phyloP scores from a whole-genome alignment of 1,284 basidiomycete species.

The Macrocybe sp. region DNA sequence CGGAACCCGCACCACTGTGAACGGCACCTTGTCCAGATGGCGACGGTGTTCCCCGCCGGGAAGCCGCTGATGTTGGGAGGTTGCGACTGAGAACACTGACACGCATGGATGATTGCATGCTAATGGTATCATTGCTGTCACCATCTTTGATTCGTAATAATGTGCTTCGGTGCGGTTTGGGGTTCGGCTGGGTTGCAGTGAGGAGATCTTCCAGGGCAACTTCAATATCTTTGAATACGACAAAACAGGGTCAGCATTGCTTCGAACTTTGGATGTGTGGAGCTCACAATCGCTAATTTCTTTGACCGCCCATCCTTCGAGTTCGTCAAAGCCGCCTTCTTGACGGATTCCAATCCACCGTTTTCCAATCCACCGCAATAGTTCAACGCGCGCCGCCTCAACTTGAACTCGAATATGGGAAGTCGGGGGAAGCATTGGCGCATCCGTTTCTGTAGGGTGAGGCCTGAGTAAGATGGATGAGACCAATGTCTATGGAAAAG shows the following conservation, averaged over 20 bases:
- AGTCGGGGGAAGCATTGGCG: slow-evolving; percentile 58
- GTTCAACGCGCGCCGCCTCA: slow-evolving; percentile 65
- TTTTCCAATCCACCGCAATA: slow-evolving; percentile 63
- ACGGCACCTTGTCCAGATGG: too few species aligned
- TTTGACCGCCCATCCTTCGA: slow-evolving; percentile 84
- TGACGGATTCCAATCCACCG: slow-evolving; percentile 76
- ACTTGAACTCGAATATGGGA: slow-evolving; percentile 65
- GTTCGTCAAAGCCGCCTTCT: slow-evolving; percentile 72
- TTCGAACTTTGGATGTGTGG: slow-evolving; percentile 6
- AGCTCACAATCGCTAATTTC: slow-evolving; percentile 80
- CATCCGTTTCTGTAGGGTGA: slow-evolving; percentile 52
- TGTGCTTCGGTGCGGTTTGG: slow-evolving; percentile 21
- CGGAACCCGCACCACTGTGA: too few species aligned
- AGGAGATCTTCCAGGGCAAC: slow-evolving; percentile 72
- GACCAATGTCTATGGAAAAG: slow-evolving; percentile 56
- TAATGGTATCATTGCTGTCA: slow-evolving; percentile 28
- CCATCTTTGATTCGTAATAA: slow-evolving; percentile 29
- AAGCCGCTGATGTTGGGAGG: slow-evolving; percentile 19
- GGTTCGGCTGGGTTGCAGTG: slow-evolving; percentile 25
- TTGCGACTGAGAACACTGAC: slow-evolving; percentile 53
- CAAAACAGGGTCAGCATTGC: not conserved
- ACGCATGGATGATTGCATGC: slow-evolving; percentile 43
- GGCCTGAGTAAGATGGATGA: slow-evolving; percentile 69
- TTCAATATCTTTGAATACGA: slow-evolving; percentile 61
- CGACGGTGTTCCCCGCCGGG: slow-evolving; percentile 6